Evolutionary conservation across 805 yeast genomes (phyloP), one percentile per base, ranked within the genome.

Genomic region (Jamesozyma gamospora): DNA sequence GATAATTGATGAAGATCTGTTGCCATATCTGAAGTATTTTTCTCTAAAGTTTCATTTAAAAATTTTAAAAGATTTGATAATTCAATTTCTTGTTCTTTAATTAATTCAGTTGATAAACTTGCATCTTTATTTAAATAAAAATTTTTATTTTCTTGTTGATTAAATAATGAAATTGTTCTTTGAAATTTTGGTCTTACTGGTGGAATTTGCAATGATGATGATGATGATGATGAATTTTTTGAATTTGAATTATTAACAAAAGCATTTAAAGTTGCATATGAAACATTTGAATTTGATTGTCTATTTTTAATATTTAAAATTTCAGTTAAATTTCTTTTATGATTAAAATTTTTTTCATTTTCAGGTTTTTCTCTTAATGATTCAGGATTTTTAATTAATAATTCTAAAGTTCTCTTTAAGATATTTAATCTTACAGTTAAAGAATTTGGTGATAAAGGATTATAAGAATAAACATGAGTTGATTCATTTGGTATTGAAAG

Each of bases 391-490:
- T 77, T 82, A 36, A 77, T 63, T 34, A 84, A 61, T 27, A 83
- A 77, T 55, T 83, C 84, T 39, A 84, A 60, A 7, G 90, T 79
- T 47, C 90, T 63, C 52, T 77, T 82, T 48, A 84, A 64, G 4
- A 82, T 86, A 41, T 77, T 77, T 43, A 84, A 62, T 39, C 94
- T 65, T 34, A 82, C 71, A 0, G 88, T 84, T 41, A 84, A 58
- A 1, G 92, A 79, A 53, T 82, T 81, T 5, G 87, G 88, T 1
- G 88, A 77, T 40, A 83, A 63, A 40, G 81, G 82, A 2, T 90
- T 84, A 56, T 84, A 84, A 0, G 94, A 82, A 54, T 81, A 84
- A 1, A 92, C 81, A 54, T 81, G 86, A 1, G 90, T 74, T 14
- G 90, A 81, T 48, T 80, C 86, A 14, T 76, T 74, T 3, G 88